Base-by-base conservation (phyloP, 495 filamentous ascomycete species). In the Hypoxylon subgilvum region DNA sequence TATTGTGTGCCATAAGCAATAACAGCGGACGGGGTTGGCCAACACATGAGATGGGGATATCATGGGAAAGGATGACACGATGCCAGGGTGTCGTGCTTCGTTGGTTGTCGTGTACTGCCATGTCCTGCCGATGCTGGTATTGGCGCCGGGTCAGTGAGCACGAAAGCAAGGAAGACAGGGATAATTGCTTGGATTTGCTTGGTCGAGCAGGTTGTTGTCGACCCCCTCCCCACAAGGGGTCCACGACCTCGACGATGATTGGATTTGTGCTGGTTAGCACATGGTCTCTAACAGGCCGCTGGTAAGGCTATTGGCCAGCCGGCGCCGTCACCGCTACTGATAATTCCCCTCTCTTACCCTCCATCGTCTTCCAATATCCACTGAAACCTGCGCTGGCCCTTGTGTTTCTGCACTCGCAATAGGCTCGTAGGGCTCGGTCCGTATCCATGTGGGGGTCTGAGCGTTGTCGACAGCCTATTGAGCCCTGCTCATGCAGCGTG, bases 1-100 rank as follows among this genome's bases (percentile, higher is more conserved):
- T 79, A 79, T 75, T 71, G 50, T 73, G 67, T 67, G 67, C 53
- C 65, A 63, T 63, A 63, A 54, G 60, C 18, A 52, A 45, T 19
- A 54, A 48, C 31, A 34, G 36, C 22, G 53, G 39, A 54, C 31
- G 48, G 53, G 61, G 53, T 57, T 63, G 61, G 61, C 53, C 61
- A 63, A 49, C 61, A 28, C 61, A 63, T 43, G 57, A 25, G 52
- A 32, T 28, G 32, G 19, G 30, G 21, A 43, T 4, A 28, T 17
- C n/a, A 40, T 31, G 36, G 38, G 9, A 46, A 9, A 40, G 44
- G 61, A 58, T 63, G 61, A 58, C 61, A 63, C 38, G 61, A 63
- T 45, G 54, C 61, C 61, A 63, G 60, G 60, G 60, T 63, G 49
- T 50, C n/a, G 49, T 49, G 49, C 61, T 63, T 53, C 36, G n/a